Evolutionary conservation across 768 basidiomycete species (phyloP).

Genomic region (Lactarius hengduanensis): DNA sequence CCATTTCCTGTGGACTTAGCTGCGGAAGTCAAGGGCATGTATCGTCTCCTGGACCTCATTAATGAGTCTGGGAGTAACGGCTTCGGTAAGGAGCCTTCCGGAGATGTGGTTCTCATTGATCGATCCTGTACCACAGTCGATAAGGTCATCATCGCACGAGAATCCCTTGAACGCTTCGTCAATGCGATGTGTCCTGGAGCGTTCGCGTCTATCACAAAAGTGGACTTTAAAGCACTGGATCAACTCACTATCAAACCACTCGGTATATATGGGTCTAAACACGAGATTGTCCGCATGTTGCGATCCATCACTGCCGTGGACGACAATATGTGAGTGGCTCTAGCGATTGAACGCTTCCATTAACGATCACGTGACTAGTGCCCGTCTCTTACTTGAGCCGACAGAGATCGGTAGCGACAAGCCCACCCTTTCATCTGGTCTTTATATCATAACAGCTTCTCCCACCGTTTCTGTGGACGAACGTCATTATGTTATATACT

Average conservation of each 20-base stretch:
- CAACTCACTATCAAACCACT: conserved; percentile 45
- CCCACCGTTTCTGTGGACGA: conserved; percentile 22
- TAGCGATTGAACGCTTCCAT: neutral
- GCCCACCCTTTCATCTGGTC: conserved; percentile 46
- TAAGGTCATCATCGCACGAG: conserved; percentile 57
- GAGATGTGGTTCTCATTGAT: neutral
- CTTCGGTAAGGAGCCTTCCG: conserved; percentile 40
- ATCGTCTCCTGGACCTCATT: conserved; percentile 35
- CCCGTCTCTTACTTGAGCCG: conserved; percentile 26
- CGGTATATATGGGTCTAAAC: conserved; percentile 56
- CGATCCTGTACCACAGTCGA: conserved; percentile 41
- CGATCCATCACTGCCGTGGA: conserved; percentile 38
- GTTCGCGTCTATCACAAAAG: conserved; percentile 41
- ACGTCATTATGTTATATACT: conserved; percentile 40
- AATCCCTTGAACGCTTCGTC: conserved; percentile 46
- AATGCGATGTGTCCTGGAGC: conserved; percentile 50
- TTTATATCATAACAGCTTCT: conserved; percentile 43
- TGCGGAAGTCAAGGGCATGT: neutral
- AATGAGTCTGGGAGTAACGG: conserved; percentile 49
- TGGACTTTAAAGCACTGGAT: conserved; percentile 41
- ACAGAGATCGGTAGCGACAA: conserved; percentile 25
- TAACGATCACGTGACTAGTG: conserved; percentile 18
- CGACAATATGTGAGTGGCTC: conserved; percentile 39
- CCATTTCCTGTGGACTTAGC: neutral
- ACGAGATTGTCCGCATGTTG: conserved; percentile 48